A percentile compares a stretch with the other conserved stretches of the same genome.
Conservation (phyloP, 1,139 yeast species). For the Ashbya aceris region DNA sequence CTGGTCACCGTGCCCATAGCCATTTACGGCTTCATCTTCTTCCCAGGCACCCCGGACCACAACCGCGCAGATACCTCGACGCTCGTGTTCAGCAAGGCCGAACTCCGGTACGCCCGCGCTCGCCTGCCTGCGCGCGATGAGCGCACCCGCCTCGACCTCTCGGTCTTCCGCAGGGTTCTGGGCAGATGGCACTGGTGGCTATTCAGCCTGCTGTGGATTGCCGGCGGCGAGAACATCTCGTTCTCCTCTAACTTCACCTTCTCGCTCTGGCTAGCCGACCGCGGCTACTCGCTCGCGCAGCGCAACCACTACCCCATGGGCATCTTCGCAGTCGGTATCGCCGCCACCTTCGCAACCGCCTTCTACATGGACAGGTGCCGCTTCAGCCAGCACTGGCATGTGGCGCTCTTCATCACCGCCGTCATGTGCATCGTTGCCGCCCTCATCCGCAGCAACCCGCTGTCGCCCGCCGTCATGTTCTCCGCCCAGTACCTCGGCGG, state of each 20-base stretch:
- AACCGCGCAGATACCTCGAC: conserved; percentile 13
- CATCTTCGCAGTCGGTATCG: conserved; percentile 44
- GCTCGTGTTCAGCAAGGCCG: conserved; percentile 33
- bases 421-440: conserved; percentile 38
- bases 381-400: conserved; percentile 42
- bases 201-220: conserved; percentile 45
- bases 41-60: conserved; percentile 37
- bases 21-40: conserved; percentile 43
- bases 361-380: conserved; percentile 38
- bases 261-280: conserved; percentile 42
- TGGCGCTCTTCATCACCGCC: conserved; percentile 37
- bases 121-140: conserved; percentile 34
- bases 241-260: conserved; percentile 44
- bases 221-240: conserved; percentile 55
- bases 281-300: conserved; percentile 37
- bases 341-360: conserved; percentile 40
- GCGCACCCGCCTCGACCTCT: conserved; percentile 35
- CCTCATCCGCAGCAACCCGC: conserved; percentile 35
- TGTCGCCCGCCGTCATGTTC: conserved; percentile 34
- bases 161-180: conserved; percentile 39
- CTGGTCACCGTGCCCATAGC: conserved; percentile 47
- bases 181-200: conserved; percentile 55
- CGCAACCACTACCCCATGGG: conserved; percentile 53
- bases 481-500: conserved; percentile 50
- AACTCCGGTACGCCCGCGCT: conserved; percentile 32